Conservation (phyloP, 2,329 filamentous ascomycete genomes). For the Cercospora zeina region DNA sequence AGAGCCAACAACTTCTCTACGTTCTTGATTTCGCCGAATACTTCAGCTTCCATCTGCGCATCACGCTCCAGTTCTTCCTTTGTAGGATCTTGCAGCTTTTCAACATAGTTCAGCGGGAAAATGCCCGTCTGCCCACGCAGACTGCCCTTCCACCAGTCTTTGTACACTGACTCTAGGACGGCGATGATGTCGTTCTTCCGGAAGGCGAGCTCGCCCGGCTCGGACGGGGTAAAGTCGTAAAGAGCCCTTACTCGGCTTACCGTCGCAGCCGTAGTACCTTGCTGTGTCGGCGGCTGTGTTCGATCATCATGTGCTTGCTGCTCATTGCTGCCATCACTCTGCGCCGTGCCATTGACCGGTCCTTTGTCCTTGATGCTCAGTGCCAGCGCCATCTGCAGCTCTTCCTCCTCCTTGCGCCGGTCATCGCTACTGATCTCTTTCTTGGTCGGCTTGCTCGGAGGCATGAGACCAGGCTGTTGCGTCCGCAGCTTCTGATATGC, state of each 20-base stretch:
- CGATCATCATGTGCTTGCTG: slow-evolving; percentile 42
- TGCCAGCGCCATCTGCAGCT: slow-evolving; percentile 92
- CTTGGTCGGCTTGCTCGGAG: slow-evolving; percentile 88
- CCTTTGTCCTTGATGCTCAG: slow-evolving; percentile 87
- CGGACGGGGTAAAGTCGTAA: slow-evolving; percentile 92
- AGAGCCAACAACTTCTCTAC: slow-evolving; percentile 82
- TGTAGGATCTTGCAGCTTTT: slow-evolving; percentile 93
- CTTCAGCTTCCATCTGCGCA: slow-evolving; percentile 87
- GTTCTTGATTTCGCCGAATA: slow-evolving; percentile 74
- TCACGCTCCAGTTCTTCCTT: slow-evolving; percentile 91
- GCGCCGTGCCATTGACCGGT: slow-evolving; percentile 28
- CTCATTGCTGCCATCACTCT: slow-evolving; percentile 30
- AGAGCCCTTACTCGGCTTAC: slow-evolving; percentile 91
- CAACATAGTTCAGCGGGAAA: slow-evolving; percentile 97
- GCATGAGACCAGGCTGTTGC: slow-evolving; percentile 74
- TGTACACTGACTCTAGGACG: slow-evolving; percentile 95
- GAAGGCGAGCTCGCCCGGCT: slow-evolving; percentile 92
- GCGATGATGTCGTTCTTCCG: slow-evolving; percentile 96
- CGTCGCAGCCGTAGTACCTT: slow-evolving; percentile 90
- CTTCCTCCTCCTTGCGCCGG: slow-evolving; percentile 92
- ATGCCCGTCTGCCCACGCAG: slow-evolving; percentile 93
- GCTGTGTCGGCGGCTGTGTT: slow-evolving; percentile 47
- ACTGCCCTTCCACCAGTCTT: slow-evolving; percentile 99
- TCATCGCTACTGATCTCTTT: slow-evolving; percentile 86
- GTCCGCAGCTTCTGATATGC: slow-evolving; percentile 85